These are phyloP conservation scores for Cochlearia excelsa DNA, from an alignment of 345 rosid species.

Conservation along the genomic window DNA sequence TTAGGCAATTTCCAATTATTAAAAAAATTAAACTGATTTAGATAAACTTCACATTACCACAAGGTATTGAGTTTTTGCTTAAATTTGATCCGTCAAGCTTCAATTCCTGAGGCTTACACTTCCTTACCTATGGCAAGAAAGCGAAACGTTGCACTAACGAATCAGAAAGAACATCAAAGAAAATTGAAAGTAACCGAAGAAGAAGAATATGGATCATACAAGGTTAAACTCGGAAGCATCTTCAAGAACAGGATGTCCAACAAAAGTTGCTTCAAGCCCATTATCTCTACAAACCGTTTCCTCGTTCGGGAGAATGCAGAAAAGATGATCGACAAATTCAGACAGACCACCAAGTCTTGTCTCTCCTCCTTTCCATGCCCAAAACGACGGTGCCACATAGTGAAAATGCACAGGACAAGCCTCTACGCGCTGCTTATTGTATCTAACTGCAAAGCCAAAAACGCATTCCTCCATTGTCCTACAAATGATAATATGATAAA, in stretches of 20 bases:
- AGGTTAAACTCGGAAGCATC: slow-evolving; percentile 54
- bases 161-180: no score
- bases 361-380: slow-evolving; percentile 99
- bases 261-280: slow-evolving; percentile 74
- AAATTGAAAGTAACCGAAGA: no score
- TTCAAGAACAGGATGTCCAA: slow-evolving; percentile 86
- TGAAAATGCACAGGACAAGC: slow-evolving; percentile 62
- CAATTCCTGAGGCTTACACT: slow-evolving; percentile 35
- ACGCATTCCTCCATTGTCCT: slow-evolving; percentile 44
- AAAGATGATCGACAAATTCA: slow-evolving; percentile 75
- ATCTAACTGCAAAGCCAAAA: slow-evolving; percentile 81
- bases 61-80: slow-evolving; percentile 45
- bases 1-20: no score
- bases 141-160: no score
- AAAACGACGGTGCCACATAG: slow-evolving; percentile 90
- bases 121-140: no score
- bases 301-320: slow-evolving; percentile 89
- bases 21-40: background rate
- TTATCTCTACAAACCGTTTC: slow-evolving; percentile 55
- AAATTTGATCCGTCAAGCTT: slow-evolving; percentile 52
- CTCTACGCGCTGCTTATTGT: slow-evolving; percentile 32
- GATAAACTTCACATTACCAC: slow-evolving; percentile 45
- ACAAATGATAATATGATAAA: slow-evolving; percentile 23
- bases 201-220: slow-evolving; percentile 40
- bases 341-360: slow-evolving; percentile 63